Percentiles rank a stretch among this genome's conserved stretches.
These are phyloP conservation scores for Auxenochlorella pyrenoidosa DNA, from an alignment of 139 green algal species.

Conservation along the genomic window DNA sequence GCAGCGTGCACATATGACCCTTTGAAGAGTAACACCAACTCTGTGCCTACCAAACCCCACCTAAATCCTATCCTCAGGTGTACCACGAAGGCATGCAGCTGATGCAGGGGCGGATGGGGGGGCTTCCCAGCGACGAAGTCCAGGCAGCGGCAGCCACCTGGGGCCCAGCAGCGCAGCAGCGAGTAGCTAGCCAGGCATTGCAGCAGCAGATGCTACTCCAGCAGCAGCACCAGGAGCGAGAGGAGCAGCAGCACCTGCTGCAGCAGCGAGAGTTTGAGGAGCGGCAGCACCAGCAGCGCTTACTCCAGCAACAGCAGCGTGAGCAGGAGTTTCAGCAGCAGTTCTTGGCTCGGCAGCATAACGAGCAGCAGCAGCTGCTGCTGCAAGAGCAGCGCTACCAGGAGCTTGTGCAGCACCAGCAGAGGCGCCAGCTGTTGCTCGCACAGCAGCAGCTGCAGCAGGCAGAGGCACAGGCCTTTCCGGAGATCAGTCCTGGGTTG, in stretches of 20 bases:
- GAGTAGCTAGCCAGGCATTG: background rate
- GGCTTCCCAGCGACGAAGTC: too few species aligned
- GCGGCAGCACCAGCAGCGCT: background rate
- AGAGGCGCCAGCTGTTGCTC: background rate
- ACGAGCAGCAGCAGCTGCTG: constrained; percentile 26
- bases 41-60: background rate
- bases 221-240: background rate
- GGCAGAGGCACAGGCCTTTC: background rate
- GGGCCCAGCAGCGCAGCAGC: background rate
- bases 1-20: too few species aligned
- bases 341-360: background rate
- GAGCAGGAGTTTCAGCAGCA: background rate
- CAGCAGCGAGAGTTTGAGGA: background rate
- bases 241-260: background rate
- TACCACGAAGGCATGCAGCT: constrained; percentile 27
- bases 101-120: constrained; percentile 17
- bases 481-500: background rate
- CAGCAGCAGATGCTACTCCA: background rate
- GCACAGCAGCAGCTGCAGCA: background rate
- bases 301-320: background rate
- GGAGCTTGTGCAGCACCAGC: background rate
- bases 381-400: background rate
- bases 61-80: background rate
- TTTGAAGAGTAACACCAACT: too few species aligned
- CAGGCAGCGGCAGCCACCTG: background rate